Evolutionary conservation across 805 yeast species (phyloP).

Genomic region (Schwanniomyces vanrijiae): DNA sequence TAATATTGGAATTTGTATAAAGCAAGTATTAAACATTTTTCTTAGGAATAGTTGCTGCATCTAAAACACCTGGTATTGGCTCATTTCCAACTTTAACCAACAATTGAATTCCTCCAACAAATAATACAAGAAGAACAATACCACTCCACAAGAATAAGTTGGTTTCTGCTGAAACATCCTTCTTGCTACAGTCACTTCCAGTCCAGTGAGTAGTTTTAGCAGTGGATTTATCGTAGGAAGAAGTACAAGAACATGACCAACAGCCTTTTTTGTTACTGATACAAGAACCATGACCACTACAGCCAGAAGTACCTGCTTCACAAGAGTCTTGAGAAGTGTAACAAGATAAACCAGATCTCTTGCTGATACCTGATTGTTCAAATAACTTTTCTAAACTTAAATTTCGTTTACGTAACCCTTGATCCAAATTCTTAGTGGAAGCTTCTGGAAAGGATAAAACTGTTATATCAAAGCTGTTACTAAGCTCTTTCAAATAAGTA

Average conservation of each 20-base stretch:
- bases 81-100: constrained; percentile 55
- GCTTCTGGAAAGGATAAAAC: constrained; percentile 31
- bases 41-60: constrained; percentile 52
- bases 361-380: background rate
- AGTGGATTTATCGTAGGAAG: constrained; percentile 41
- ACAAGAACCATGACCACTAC: constrained; percentile 58
- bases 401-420: constrained; percentile 12
- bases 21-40: constrained; percentile 19
- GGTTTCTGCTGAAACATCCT: constrained; percentile 64
- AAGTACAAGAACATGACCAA: constrained; percentile 53
- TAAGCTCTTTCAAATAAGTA: constrained; percentile 21
- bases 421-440: constrained; percentile 16
- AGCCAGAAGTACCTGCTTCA: constrained; percentile 44
- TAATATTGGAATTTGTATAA: background rate
- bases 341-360: constrained; percentile 19
- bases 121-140: constrained; percentile 44
- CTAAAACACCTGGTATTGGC: constrained; percentile 67
- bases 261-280: constrained; percentile 34
- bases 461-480: constrained; percentile 23
- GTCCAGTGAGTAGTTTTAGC: constrained; percentile 54
- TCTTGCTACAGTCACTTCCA: constrained; percentile 63
- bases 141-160: constrained; percentile 70
- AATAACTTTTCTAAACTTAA: constrained; percentile 18
- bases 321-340: constrained; percentile 49
- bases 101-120: constrained; percentile 54